Percentiles rank a stretch among this genome's conserved stretches.
phyloP scores from a whole-genome alignment of 2,329 filamentous ascomycete species.

The Trichoderma harzianum region DNA sequence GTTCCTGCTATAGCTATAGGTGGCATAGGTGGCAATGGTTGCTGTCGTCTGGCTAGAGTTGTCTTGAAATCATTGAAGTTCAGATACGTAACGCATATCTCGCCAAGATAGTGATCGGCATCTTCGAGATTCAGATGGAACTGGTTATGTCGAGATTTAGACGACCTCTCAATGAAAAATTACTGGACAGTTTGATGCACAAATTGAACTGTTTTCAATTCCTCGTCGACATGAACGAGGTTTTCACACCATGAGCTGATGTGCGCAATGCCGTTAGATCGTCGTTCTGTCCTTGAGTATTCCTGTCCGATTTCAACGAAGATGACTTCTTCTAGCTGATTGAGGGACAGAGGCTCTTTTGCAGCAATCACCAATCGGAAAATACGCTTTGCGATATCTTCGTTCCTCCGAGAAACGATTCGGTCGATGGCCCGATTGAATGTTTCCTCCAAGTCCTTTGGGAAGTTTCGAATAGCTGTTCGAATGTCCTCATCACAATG shows the following conservation, averaged over 20 bases:
- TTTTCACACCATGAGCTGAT: slow-evolving; percentile 34
- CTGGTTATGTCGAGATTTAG: background rate
- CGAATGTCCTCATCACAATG: slow-evolving; percentile 24
- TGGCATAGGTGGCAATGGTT: background rate
- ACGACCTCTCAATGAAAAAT: slow-evolving; percentile 23
- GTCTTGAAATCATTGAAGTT: slow-evolving; percentile 39
- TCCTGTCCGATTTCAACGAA: slow-evolving; percentile 31
- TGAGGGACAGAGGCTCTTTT: slow-evolving; percentile 32
- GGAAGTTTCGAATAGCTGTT: slow-evolving; percentile 11
- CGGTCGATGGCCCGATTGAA: slow-evolving; percentile 20
- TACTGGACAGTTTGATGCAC: slow-evolving; percentile 33
- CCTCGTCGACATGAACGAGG: slow-evolving; percentile 33
- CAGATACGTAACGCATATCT: slow-evolving; percentile 40
- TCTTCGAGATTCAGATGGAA: slow-evolving; percentile 25
- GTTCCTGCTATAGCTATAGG: background rate
- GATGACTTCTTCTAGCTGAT: slow-evolving; percentile 38
- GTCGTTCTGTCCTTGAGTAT: slow-evolving; percentile 24
- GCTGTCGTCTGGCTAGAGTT: slow-evolving; percentile 20
- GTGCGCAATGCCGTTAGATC: slow-evolving; percentile 28
- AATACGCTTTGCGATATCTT: background rate
- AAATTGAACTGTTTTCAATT: slow-evolving; percentile 31
- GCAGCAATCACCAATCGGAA: slow-evolving; percentile 31
- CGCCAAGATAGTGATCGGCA: slow-evolving; percentile 31
- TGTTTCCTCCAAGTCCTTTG: slow-evolving; percentile 18
- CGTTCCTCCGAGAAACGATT: slow-evolving; percentile 7